These are phyloP conservation scores for Pseudotsuga menziesii DNA, from an alignment of 75 land plant species.

Conservation along the genomic window DNA sequence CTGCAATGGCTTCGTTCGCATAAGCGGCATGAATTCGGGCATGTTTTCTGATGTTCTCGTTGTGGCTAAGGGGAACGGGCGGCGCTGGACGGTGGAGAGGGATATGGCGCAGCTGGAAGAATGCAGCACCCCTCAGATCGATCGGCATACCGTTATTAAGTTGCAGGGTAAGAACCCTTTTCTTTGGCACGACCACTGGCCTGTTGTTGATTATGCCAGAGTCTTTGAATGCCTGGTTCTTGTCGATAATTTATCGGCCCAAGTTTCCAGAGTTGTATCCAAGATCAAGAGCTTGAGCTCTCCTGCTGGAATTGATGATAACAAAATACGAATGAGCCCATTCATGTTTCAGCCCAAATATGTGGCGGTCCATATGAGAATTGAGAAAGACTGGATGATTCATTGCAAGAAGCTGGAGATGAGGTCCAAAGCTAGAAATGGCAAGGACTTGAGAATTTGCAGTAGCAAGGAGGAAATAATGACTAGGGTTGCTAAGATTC, in stretches of 20 bases:
- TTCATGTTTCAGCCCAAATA: conserved; percentile 10
- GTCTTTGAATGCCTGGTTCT: conserved; percentile 67
- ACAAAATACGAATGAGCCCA: neutral
- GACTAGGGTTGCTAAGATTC: conserved; percentile 48
- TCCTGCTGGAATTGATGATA: neutral
- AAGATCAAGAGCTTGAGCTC: conserved; percentile 37
- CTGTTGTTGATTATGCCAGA: conserved; percentile 69
- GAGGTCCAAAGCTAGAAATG: conserved; percentile 8
- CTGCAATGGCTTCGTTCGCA: conserved; percentile 63
- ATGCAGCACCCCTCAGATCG: conserved; percentile 17
- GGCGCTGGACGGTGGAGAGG: conserved; percentile 72
- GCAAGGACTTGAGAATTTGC: conserved; percentile 47
- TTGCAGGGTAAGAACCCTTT: conserved; percentile 84
- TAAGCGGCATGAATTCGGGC: conserved; percentile 33
- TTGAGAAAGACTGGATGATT: conserved; percentile 96
- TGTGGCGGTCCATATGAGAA: conserved; percentile 86
- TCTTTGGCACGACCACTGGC: conserved; percentile 96
- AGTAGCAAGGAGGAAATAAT: conserved; percentile 77
- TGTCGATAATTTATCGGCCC: conserved; percentile 45
- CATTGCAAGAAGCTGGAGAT: conserved; percentile 81
- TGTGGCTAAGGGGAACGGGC: conserved; percentile 74
- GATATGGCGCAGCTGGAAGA: conserved; percentile 66
- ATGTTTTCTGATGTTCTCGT: conserved; percentile 16
- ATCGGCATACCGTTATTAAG: conserved; percentile 17
- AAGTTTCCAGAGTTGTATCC: conserved; percentile 49